Conservation (phyloP, 2,329 filamentous ascomycete species). For the Pseudogymnoascus destructans region DNA sequence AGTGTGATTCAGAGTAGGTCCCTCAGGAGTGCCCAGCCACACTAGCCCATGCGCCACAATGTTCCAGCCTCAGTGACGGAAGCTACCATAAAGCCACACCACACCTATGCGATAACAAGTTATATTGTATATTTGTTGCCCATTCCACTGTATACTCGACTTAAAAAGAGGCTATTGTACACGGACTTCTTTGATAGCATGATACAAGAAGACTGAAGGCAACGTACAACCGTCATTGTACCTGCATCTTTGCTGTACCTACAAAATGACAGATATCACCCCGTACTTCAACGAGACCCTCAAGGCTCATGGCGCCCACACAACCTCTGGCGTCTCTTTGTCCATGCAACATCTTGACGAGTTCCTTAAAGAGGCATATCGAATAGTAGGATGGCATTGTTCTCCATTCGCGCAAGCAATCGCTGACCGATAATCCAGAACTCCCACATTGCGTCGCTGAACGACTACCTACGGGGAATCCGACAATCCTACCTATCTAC, state of each 20-base stretch:
- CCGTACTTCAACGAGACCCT: slow-evolving; percentile 56
- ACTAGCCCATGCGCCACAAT: neutral
- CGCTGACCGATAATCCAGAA: slow-evolving; percentile 43
- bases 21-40: neutral
- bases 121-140: neutral
- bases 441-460: slow-evolving; percentile 67
- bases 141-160: neutral
- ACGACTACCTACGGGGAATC: slow-evolving; percentile 66
- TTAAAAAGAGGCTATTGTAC: neutral
- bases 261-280: slow-evolving; percentile 48
- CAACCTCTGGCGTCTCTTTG: slow-evolving; percentile 27
- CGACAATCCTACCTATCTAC: slow-evolving; percentile 86
- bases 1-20: neutral
- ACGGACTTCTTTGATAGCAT: neutral
- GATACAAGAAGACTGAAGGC: neutral
- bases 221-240: neutral
- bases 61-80: slow-evolving; percentile 4
- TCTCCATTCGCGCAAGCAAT: slow-evolving; percentile 12
- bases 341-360: slow-evolving; percentile 52
- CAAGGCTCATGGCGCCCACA: slow-evolving; percentile 41
- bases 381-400: slow-evolving; percentile 51
- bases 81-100: slow-evolving; percentile 1
- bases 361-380: slow-evolving; percentile 87
- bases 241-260: neutral
- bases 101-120: neutral